Evolutionary conservation across 176 grass and related monocot species (phyloP).

Genomic region (Zoysia pacifica): DNA sequence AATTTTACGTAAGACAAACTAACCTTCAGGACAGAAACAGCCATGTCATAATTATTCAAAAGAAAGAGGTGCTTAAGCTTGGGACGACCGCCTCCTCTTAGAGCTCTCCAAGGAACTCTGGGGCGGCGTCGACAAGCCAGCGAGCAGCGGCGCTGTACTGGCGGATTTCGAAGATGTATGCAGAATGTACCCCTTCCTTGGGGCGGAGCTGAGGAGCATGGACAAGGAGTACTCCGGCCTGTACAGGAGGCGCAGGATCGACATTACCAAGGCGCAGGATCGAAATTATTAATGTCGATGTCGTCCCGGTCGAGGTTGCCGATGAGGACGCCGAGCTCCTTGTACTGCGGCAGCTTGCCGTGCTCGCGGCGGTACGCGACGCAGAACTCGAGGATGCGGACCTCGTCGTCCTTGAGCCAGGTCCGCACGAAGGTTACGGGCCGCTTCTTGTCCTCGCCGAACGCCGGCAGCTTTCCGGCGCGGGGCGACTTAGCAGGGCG

Average conservation of each 20-base stretch:
- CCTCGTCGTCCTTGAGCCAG: conserved; percentile 53
- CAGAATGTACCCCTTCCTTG: no score
- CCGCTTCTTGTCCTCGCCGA: conserved; percentile 10
- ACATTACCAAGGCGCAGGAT: no score
- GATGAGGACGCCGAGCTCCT: conserved; percentile 20
- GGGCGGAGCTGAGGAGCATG: no score
- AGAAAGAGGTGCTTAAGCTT: conserved; percentile 82
- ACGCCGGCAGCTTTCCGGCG: conserved; percentile 6
- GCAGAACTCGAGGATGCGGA: conserved; percentile 45
- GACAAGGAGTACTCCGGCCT: no score
- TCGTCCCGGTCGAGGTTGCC: conserved; percentile 30
- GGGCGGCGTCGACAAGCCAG: no score
- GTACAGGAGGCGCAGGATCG: no score
- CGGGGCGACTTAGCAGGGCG: no score
- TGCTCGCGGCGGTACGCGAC: conserved; percentile 40
- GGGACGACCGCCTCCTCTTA: not conserved
- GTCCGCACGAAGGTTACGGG: not conserved
- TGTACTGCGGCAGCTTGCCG: conserved; percentile 4
- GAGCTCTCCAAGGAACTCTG: no score
- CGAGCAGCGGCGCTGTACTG: no score
- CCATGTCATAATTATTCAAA: conserved; percentile 97
- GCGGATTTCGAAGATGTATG: no score
- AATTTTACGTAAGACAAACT: conserved; percentile 8
- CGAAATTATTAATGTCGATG: no score
- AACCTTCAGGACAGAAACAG: conserved; percentile 87